Conservation (phyloP, 176 grass and related monocot species). For the Metroxylon sagu region DNA sequence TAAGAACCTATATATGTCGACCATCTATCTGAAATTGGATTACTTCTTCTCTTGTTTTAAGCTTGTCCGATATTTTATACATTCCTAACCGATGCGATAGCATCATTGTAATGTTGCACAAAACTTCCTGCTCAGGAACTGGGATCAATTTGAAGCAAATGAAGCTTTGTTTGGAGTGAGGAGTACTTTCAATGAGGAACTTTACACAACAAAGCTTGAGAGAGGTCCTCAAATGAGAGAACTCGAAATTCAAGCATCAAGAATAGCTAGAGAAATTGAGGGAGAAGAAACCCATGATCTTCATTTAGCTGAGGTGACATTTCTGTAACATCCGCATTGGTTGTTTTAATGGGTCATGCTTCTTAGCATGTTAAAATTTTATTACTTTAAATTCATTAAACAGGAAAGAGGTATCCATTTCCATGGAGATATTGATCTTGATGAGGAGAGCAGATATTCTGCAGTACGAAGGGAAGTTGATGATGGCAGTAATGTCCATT, state of each 20-base stretch:
- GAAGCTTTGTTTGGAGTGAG: conserved; percentile 82
- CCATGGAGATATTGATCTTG: conserved; percentile 62
- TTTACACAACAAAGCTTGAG: conserved; percentile 98
- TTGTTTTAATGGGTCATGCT: neutral
- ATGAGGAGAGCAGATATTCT: conserved; percentile 96
- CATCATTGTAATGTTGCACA: too few species aligned
- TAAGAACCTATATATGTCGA: too few species aligned
- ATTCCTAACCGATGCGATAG: too few species aligned
- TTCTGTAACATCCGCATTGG: neutral
- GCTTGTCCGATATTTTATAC: too few species aligned
- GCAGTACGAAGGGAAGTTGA: conserved; percentile 67
- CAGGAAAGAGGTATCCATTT: conserved; percentile 82
- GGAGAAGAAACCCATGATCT: conserved; percentile 82
- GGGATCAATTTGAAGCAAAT: conserved; percentile 98
- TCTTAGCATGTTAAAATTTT: too few species aligned
- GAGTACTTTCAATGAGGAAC: conserved; percentile 98
- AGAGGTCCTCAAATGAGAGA: conserved; percentile 91
- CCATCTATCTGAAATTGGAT: too few species aligned
- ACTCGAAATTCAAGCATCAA: conserved; percentile 72
- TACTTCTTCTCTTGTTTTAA: too few species aligned
- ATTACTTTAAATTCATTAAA: conserved; percentile 1
- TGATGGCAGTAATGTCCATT: conserved; percentile 19
- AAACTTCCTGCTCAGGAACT: conserved; percentile 50
- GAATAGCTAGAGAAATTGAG: conserved; percentile 92
- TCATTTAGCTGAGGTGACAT: conserved; percentile 88